Conservation (phyloP, 2,329 filamentous ascomycete genomes). For the Epicoccum sorghinum region DNA sequence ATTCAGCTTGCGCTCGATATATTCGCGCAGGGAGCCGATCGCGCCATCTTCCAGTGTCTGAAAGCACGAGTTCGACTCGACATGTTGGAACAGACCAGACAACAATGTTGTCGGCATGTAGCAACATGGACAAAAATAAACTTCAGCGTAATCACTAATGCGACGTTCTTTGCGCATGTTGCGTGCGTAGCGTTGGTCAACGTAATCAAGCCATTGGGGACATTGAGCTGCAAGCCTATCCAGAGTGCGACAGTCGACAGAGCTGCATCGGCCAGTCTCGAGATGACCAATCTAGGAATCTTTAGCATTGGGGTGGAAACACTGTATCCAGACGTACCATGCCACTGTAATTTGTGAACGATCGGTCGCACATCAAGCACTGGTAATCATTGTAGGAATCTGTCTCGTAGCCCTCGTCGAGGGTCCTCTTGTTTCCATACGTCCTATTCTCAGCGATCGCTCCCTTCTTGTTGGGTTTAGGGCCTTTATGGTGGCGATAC, state of each 20-base stretch:
- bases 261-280: background rate
- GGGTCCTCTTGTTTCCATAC: too few relatives aligned
- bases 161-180: too few relatives aligned
- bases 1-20: too few relatives aligned
- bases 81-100: background rate
- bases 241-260: background rate
- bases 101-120: background rate
- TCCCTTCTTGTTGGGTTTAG: background rate
- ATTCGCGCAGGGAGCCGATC: too few relatives aligned
- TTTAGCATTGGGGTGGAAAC: background rate
- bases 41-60: too few relatives aligned
- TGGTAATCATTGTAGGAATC: background rate
- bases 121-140: background rate
- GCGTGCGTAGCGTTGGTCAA: too few relatives aligned
- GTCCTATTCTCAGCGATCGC: too few relatives aligned
- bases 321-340: background rate
- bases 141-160: too few relatives aligned
- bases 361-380: background rate
- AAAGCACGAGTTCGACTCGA: background rate
- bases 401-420: too few relatives aligned
- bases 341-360: background rate
- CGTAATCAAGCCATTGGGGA: too few relatives aligned
- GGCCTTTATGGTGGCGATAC: background rate
- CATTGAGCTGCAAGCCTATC: background rate
- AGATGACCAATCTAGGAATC: background rate